Conservation (phyloP, 192 early-diverging fungal species). For the Rhizoclosmatium sp. region DNA sequence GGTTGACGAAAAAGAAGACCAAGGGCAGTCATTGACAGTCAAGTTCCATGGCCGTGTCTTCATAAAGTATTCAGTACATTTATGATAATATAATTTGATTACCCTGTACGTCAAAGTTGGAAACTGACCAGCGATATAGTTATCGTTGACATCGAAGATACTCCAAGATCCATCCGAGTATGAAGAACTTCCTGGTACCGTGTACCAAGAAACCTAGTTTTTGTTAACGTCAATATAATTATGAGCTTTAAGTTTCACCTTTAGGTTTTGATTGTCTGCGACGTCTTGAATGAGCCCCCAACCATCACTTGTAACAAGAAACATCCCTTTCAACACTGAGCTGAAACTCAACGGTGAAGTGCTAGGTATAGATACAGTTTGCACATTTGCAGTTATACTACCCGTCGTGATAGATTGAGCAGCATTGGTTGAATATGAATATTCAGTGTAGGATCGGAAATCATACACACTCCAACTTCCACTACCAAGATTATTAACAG, state of each 20-base stretch:
- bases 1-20: background rate
- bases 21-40: conserved; percentile 15
- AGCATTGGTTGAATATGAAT: background rate
- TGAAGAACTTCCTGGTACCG: background rate
- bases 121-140: conserved; percentile 28
- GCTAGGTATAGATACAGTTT: conserved; percentile 1
- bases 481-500: background rate
- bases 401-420: conserved; percentile 8
- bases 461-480: conserved; percentile 28
- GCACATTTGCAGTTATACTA: background rate
- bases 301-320: conserved; percentile 15
- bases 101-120: conserved; percentile 23
- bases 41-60: conserved; percentile 36
- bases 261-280: background rate
- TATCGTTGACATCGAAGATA: conserved; percentile 26
- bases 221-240: background rate
- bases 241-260: background rate
- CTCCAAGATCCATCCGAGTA: conserved; percentile 30
- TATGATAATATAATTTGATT: background rate
- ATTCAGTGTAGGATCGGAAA: conserved; percentile 21
- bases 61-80: background rate
- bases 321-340: conserved; percentile 3
- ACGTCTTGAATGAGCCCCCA: conserved; percentile 34
- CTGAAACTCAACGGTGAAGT: conserved; percentile 6
- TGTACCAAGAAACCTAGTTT: conserved; percentile 9